Conservation (phyloP, 257 asterid species). For the Gardenia jasminoides region DNA sequence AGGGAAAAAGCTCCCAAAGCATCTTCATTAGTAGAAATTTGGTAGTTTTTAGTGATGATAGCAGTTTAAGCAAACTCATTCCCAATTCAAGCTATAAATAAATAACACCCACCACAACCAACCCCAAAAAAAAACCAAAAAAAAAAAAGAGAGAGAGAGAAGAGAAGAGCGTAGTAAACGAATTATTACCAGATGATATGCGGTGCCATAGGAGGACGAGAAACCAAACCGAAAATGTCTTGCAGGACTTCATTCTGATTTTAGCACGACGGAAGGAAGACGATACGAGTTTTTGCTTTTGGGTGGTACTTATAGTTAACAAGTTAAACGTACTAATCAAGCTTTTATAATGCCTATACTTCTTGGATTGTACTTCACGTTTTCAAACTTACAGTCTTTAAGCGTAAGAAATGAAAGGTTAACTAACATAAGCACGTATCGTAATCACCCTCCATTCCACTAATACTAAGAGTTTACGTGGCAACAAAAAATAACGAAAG, state of each 20-base stretch:
- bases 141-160: not conserved
- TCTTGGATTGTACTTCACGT: constrained; percentile 71
- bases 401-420: constrained; percentile 32
- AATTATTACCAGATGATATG: constrained; percentile 40
- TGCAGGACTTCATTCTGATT: constrained; percentile 35
- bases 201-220: constrained; percentile 30
- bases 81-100: too few species aligned
- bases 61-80: too few species aligned
- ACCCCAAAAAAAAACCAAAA: too few species aligned
- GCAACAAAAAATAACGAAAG: too few species aligned
- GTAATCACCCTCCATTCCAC: not conserved
- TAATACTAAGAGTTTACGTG: too few species aligned
- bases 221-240: constrained; percentile 8
- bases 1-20: too few species aligned
- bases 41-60: too few species aligned
- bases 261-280: not conserved
- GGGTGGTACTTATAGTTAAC: not conserved
- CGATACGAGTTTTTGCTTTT: not conserved
- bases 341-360: not conserved
- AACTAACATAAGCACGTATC: too few species aligned
- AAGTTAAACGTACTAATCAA: not conserved
- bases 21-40: too few species aligned
- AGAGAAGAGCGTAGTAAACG: not conserved
- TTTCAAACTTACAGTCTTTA: constrained; percentile 31
- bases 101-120: too few species aligned